phyloP scores from a whole-genome alignment of 2,329 filamentous ascomycete species.

The Aspergillus alliaceus region DNA sequence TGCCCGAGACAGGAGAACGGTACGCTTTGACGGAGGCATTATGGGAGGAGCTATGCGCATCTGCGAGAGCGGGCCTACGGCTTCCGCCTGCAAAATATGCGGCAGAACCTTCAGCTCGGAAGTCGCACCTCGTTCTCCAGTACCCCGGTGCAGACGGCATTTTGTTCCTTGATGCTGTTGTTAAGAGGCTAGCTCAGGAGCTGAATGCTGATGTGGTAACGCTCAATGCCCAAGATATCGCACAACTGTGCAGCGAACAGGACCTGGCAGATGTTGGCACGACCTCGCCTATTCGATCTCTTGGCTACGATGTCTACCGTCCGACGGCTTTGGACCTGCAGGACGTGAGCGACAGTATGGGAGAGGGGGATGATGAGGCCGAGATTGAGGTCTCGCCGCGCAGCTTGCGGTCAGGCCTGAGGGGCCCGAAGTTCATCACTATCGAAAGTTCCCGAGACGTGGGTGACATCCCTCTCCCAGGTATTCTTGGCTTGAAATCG shows the following conservation, averaged over 20 bases:
- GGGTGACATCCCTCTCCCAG: constrained; percentile 34
- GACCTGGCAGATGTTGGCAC: constrained; percentile 35
- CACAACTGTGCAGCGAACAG: constrained; percentile 45
- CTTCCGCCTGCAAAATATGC: constrained; percentile 41
- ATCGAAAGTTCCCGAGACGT: constrained; percentile 33
- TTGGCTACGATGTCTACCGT: constrained; percentile 58
- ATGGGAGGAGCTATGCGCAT: constrained; percentile 52
- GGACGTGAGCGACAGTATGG: constrained; percentile 47
- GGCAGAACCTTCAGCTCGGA: constrained; percentile 50
- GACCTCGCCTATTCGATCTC: constrained; percentile 39
- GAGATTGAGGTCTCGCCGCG: constrained; percentile 19
- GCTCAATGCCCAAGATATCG: constrained; percentile 48
- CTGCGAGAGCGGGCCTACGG: constrained; percentile 52
- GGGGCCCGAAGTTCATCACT: constrained; percentile 32
- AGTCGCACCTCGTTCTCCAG: constrained; percentile 59
- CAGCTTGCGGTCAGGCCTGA: constrained; percentile 19
- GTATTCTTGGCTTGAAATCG: constrained; percentile 31
- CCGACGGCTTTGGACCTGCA: constrained; percentile 31
- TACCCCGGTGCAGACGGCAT: constrained; percentile 59
- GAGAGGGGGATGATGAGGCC: constrained; percentile 43
- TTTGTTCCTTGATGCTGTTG: constrained; percentile 58
- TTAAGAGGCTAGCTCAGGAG: constrained; percentile 62
- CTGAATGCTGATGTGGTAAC: constrained; percentile 48
- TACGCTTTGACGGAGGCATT: constrained; percentile 43
- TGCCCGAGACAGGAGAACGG: constrained; percentile 23